Evolutionary conservation across 116 monocot species (phyloP).

Genomic region (Iris pallida): DNA sequence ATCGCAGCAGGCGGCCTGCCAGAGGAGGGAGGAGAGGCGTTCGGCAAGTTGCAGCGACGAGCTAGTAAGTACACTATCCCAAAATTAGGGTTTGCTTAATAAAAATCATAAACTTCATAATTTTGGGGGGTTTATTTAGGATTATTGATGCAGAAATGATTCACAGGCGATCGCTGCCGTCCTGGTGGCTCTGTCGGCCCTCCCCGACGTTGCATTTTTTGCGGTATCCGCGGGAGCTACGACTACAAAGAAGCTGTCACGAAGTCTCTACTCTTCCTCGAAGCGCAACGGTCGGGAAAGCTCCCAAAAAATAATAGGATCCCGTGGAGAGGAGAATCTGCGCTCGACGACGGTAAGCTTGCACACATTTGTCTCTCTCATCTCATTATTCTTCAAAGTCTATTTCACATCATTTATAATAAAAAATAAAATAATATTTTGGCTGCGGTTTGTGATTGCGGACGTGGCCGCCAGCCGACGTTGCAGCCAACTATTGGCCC

Average conservation of each 20-base stretch:
- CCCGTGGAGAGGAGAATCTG: conserved; percentile 79
- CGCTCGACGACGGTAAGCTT: conserved; percentile 61
- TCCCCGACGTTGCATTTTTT: not conserved
- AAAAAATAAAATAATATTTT: too few relatives aligned
- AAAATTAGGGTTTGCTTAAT: too few relatives aligned
- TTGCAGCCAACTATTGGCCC: too few relatives aligned
- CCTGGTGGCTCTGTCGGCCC: conserved; percentile 1
- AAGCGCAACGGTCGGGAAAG: conserved; percentile 84
- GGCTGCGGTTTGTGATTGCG: too few relatives aligned
- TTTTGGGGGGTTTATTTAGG: too few relatives aligned
- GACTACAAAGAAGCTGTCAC: conserved; percentile 60
- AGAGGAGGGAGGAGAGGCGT: conserved; percentile 60
- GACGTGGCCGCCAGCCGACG: too few relatives aligned
- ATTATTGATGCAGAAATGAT: too few relatives aligned
- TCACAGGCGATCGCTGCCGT: not conserved
- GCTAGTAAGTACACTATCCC: too few relatives aligned
- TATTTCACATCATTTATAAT: too few relatives aligned
- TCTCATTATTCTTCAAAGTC: too few relatives aligned
- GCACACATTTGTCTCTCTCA: conserved; percentile 43
- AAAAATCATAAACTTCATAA: too few relatives aligned
- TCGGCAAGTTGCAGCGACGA: too few relatives aligned
- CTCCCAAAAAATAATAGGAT: conserved; percentile 53
- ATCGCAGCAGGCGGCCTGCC: conserved; percentile 78
- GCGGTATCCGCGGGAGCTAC: not conserved
- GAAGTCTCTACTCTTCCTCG: conserved; percentile 74